Evolutionary conservation across 805 yeast genomes (phyloP).

Genomic region (Pichia manshurica): DNA sequence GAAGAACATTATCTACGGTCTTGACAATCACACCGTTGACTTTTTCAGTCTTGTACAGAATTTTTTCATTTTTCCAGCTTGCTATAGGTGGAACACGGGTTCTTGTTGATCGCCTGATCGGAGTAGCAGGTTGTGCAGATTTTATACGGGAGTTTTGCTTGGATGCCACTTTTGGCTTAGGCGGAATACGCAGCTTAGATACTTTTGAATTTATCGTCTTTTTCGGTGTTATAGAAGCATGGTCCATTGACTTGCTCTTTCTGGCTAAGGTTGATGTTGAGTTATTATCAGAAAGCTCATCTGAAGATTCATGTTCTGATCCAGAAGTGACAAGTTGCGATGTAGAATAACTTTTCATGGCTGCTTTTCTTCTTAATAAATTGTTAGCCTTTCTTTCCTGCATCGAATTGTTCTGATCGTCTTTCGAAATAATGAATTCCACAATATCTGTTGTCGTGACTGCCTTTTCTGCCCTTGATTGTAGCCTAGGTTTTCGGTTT

Average conservation of each 20-base stretch:
- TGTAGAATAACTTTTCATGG: not conserved
- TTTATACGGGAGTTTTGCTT: not conserved
- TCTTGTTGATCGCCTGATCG: conserved; percentile 60
- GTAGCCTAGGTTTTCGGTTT: no score
- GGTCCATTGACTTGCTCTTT: not conserved
- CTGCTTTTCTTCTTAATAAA: not conserved
- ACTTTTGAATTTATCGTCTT: not conserved
- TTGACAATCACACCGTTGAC: conserved; percentile 49
- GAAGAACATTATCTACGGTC: conserved; percentile 54
- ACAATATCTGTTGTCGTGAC: not conserved
- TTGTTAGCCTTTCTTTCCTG: not conserved
- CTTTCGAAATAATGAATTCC: not conserved
- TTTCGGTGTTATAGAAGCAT: not conserved
- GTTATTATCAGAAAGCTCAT: not conserved
- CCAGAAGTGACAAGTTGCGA: not conserved
- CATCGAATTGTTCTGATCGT: not conserved
- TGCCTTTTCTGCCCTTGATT: not conserved
- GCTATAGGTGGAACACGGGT: conserved; percentile 67
- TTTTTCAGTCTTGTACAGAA: conserved; percentile 45
- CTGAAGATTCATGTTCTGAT: not conserved
- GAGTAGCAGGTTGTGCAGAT: conserved; percentile 14
- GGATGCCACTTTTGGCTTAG: not conserved
- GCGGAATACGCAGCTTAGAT: not conserved
- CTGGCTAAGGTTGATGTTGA: not conserved
- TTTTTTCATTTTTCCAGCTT: conserved; percentile 78